Evolutionary conservation across 2,329 filamentous ascomycete species (phyloP), one percentile per base, ranked within the genome.

Genomic region (Talaromyces sp.): DNA sequence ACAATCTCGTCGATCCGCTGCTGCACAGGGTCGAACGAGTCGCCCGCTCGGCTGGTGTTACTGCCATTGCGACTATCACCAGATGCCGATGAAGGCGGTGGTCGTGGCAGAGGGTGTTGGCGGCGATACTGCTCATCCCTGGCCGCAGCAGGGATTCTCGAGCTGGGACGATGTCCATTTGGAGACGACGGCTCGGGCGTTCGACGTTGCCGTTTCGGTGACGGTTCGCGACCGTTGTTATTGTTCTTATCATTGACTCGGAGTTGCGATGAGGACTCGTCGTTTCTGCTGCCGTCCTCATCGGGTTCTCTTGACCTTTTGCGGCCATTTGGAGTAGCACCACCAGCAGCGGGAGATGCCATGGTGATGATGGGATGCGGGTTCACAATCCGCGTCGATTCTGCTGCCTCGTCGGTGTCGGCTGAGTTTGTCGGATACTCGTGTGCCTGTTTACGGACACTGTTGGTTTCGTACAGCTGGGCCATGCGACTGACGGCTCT

Each of bases 401-500:
- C 75, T 60, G 72, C 68, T 56, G 68, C 71, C 51, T 72, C 71
- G 59, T 76, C 73, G 28, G 59, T 63, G 56, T 69, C 66, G 28
- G 70, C 66, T 57, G 70, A 71, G 62, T 68, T 75, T 63, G 70
- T 74, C 44, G 74, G 74, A 65, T 80, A 81, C 61, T 74, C 73
- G 59, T 78, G 77, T 63, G 73, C 77, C 51, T 78, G 73, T 54
- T 73, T 75, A 62, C 78, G 77, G 53, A 78, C 67, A 13, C 76
- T 72, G 59, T 75, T 75, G 61, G 70, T 75, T 63, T 81, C 79
- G 65, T 81, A 81, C 28, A 80, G 72, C 39, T 78, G 85, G 39
- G 86, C 85, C 81, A 97, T 89, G 59, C 91, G 82, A 59, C 89
- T 87, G 67, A 93, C 90, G 4, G 92, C 91, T 67, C 83, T 84